Evolutionary conservation across 305 asterid species (phyloP).

Genomic region (Ilex paraguariensis): DNA sequence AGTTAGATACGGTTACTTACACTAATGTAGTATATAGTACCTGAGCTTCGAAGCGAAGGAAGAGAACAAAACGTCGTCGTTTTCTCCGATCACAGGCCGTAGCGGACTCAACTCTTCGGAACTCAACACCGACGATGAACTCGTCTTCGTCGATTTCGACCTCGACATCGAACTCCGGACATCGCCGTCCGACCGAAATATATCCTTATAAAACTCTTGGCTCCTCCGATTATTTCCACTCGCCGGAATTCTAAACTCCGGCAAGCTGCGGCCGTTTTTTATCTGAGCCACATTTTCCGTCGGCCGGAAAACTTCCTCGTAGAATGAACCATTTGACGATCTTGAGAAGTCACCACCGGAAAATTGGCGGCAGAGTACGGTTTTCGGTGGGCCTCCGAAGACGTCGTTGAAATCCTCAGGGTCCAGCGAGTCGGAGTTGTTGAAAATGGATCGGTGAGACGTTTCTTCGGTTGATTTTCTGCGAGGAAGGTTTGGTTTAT

Average conservation of each 20-base stretch:
- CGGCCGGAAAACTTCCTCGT: slow-evolving; percentile 53
- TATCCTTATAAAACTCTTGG: slow-evolving; percentile 45
- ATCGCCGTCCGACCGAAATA: slow-evolving; percentile 66
- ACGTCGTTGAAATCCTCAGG: slow-evolving; percentile 71
- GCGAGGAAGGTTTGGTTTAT: slow-evolving; percentile 27
- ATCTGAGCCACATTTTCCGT: slow-evolving; percentile 28
- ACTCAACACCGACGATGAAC: slow-evolving; percentile 63
- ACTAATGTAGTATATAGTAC: slow-evolving; percentile 15
- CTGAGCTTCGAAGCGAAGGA: slow-evolving; percentile 60
- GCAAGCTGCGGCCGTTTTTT: slow-evolving; percentile 46
- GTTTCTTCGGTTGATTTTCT: slow-evolving; percentile 38
- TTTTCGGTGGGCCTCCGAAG: slow-evolving; percentile 79
- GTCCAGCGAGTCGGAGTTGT: slow-evolving; percentile 22
- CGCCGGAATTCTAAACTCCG: slow-evolving; percentile 62
- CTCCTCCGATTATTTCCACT: slow-evolving; percentile 13
- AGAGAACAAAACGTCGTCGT: slow-evolving; percentile 31
- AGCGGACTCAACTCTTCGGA: slow-evolving; percentile 74
- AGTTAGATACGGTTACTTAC: slow-evolving; percentile 6
- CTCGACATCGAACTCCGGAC: slow-evolving; percentile 46
- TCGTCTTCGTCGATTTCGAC: slow-evolving; percentile 46
- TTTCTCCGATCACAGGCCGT: slow-evolving; percentile 31
- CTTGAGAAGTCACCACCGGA: slow-evolving; percentile 25
- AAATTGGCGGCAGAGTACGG: slow-evolving; percentile 52
- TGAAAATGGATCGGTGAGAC: slow-evolving; percentile 20
- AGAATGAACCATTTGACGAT: slow-evolving; percentile 16